Base-by-base conservation (phyloP, 2,329 filamentous ascomycete genomes). In the Talaromyces sp. region DNA sequence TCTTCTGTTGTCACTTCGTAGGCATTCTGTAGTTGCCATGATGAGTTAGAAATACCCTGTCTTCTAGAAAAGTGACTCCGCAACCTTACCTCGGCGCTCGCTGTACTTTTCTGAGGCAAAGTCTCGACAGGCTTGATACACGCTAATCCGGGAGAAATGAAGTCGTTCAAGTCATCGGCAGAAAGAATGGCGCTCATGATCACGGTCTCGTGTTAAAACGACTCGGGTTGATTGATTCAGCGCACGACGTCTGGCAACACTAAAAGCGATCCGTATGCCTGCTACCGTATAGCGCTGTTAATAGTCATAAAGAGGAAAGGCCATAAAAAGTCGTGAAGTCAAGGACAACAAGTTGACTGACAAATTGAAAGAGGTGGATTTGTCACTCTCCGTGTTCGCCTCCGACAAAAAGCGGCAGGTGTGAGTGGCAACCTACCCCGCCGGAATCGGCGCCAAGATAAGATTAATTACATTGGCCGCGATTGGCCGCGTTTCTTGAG, bases 101-200 rank as follows among this genome's bases (percentile, higher is more conserved):
- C 76, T 27, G 85, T 78, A 38, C 85, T 80, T 69, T 85, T 83
- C 59, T 84, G 79, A 1, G 95, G 94, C 15, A 99, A 86, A 1
- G 92, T 96, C 78, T 99, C 95, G 76, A 99, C 86, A 31, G 95
- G 95, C 75, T 99, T 98, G 79, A 99, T 98, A 81, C 95, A 99
- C 68, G 95, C 95, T 74, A 99, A 93, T 68, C 94, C 93, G 15
- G 95, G 95, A 65, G 91, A 95, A 76, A 99, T 99, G 82, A 99
- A 99, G 84, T 99, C 95, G 83, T 99, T 99, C 68, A 99, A 85
- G 78, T 97, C 93, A 82, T 99, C 94, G 74, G 91, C 90, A 65
- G 93, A 98, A 73, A 99, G 90, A 74, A 99, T 99, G 68, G 95
- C 95, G 76, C 93, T 97, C 95, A 99, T 99, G 68, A 77, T 83